Evolutionary conservation across 2,329 filamentous ascomycete genomes (phyloP), one percentile per base, ranked within the genome.

Genomic region (Ceratocystis lukuohia): DNA sequence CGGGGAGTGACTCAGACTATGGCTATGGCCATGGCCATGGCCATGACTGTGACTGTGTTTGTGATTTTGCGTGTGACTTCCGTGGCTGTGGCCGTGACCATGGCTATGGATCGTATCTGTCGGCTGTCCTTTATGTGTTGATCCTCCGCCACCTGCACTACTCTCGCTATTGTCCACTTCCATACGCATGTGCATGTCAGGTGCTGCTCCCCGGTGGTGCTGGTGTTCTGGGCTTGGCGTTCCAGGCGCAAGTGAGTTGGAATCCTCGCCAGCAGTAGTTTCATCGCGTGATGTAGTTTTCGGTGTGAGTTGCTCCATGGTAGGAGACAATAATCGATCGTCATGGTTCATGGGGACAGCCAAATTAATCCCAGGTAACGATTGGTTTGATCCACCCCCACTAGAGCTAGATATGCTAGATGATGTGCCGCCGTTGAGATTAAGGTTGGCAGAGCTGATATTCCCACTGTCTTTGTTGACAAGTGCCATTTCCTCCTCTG

Each of bases 401-500:
- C 37, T 33, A 20, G 45, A 25, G 33, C 25, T 50, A 10, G 30
- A 46, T 61, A 56, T 48, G 28, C 46, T 62, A 12, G 65, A 37
- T 12, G 61, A 37, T n/a, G 53, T 25, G 12, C 61, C 46, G 33
- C 41, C 59, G 20, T 67, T 64, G 25, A 17, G 5, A 15, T n/a
- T 15, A 2, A 30, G 15, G 53, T 30, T 57, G 10, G 53, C 53
- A 57, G 30, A 41, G 37, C 15, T 7, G 22, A 37, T n/a, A 59
- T 59, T 59, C 28, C 20, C 56, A 37, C 17, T 33, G 17, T 65
- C 64, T 28, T 63, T 68, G 44, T 25, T 65, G 20, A 68, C 66
- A 20, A 62, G 50, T 2, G 72, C 71, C 33, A 78, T 72, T 68
- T 96, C 91, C 2, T 88, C 86, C 41, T 89, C 84, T 17, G 84